These are phyloP conservation scores for Cynara cardunculus DNA, from an alignment of 129 eudicot genomes.

Conservation along the genomic window DNA sequence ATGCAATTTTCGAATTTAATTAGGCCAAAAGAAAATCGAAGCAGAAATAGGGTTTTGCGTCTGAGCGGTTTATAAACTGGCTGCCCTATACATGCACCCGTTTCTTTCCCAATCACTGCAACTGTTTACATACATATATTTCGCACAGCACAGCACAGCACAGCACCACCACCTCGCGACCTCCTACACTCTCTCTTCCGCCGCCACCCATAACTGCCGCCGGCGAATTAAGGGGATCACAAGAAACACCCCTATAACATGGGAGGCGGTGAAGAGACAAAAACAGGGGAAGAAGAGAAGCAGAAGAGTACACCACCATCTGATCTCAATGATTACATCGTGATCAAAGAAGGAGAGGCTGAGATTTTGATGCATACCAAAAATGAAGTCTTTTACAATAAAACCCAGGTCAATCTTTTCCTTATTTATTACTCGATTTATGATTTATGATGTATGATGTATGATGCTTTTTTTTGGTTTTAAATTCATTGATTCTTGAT, in stretches of 20 bases:
- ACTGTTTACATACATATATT: too few species aligned
- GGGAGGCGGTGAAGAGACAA: slow-evolving; percentile 31
- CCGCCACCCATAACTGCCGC: slow-evolving; percentile 20
- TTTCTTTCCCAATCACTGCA: not conserved
- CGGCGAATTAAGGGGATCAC: not conserved
- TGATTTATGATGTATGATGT: not conserved
- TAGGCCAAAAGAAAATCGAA: not conserved
- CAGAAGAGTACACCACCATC: slow-evolving; percentile 28
- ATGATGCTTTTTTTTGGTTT: not conserved
- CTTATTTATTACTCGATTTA: not conserved
- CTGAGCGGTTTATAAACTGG: not conserved
- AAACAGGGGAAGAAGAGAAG: slow-evolving; percentile 40
- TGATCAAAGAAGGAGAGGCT: slow-evolving; percentile 95
- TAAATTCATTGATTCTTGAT: not conserved
- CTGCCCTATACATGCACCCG: not conserved
- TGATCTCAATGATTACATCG: slow-evolving; percentile 60
- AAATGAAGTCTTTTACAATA: slow-evolving; percentile 91
- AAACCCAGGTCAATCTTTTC: slow-evolving; percentile 67
- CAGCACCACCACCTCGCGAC: slow-evolving; percentile 9
- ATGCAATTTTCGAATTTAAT: too few species aligned
- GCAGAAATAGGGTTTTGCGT: not conserved
- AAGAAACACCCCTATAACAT: not conserved
- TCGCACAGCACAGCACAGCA: too few species aligned
- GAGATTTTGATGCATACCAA: slow-evolving; percentile 90
- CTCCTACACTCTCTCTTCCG: not conserved